These are phyloP conservation scores for Dactylonectria estremocensis DNA, from an alignment of 2,329 filamentous ascomycete genomes.

Conservation along the genomic window DNA sequence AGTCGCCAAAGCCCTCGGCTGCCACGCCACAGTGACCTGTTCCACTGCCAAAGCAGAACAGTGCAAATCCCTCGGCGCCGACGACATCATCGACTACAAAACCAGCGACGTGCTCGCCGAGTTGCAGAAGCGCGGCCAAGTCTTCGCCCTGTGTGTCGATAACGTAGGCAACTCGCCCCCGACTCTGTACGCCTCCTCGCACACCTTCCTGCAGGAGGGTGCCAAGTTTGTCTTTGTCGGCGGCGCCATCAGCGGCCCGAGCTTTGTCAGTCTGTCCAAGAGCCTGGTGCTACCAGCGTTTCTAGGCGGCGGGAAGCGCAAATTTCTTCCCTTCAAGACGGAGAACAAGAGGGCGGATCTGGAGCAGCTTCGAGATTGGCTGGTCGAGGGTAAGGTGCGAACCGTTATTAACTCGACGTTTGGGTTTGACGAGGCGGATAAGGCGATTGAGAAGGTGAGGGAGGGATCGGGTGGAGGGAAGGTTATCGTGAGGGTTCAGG, in stretches of 20 bases:
- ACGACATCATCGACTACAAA: slow-evolving; percentile 76
- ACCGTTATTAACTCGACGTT: slow-evolving; percentile 69
- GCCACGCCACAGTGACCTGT: slow-evolving; percentile 74
- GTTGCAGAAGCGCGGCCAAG: slow-evolving; percentile 62
- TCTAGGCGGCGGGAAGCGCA: slow-evolving; percentile 58
- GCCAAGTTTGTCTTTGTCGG: slow-evolving; percentile 69
- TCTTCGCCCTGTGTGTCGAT: slow-evolving; percentile 70
- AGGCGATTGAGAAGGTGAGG: slow-evolving; percentile 72
- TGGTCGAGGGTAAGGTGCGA: slow-evolving; percentile 71
- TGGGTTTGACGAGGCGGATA: slow-evolving; percentile 68
- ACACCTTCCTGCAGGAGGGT: slow-evolving; percentile 63
- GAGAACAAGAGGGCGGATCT: slow-evolving; percentile 63
- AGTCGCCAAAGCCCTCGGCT: slow-evolving; percentile 74
- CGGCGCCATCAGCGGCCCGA: slow-evolving; percentile 51
- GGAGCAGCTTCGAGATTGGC: slow-evolving; percentile 66
- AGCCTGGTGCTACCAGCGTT: slow-evolving; percentile 51
- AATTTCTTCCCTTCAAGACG: slow-evolving; percentile 57
- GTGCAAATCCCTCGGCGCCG: slow-evolving; percentile 73
- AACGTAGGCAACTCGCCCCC: slow-evolving; percentile 66
- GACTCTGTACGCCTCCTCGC: slow-evolving; percentile 66
- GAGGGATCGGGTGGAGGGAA: slow-evolving; percentile 71
- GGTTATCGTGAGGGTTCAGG: slow-evolving; percentile 60
- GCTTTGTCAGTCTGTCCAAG: slow-evolving; percentile 40
- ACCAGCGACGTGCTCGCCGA: slow-evolving; percentile 62
- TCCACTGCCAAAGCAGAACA: slow-evolving; percentile 72